phyloP scores from a whole-genome alignment of 306 rosid species.

The Chamaecrista fasciculata region DNA sequence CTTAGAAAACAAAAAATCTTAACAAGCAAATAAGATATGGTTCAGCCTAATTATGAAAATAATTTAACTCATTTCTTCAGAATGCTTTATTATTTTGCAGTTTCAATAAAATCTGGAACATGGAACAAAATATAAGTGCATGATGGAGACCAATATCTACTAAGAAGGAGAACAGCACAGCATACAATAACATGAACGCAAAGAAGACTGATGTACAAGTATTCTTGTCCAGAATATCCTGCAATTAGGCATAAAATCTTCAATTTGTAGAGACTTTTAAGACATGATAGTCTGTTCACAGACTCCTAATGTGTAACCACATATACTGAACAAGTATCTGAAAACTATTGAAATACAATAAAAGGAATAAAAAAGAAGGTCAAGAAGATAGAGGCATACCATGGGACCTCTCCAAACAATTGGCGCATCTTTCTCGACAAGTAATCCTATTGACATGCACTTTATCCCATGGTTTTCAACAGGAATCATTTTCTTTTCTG shows the following conservation, averaged over 20 bases:
- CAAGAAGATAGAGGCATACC: constrained; percentile 52
- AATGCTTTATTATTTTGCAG: not conserved
- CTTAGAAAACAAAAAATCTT: not conserved
- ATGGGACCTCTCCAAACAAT: constrained; percentile 99
- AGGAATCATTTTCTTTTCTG: constrained; percentile 94
- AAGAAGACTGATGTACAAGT: not conserved
- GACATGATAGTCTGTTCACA: not conserved
- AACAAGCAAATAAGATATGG: not conserved
- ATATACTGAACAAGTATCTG: not conserved
- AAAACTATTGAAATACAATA: not conserved
- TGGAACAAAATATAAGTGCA: not conserved
- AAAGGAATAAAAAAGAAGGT: not conserved
- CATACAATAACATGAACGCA: not conserved
- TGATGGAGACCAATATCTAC: not conserved
- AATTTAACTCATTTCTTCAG: not conserved
- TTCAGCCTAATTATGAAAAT: not conserved
- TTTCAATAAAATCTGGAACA: not conserved
- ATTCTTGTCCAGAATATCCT: not conserved
- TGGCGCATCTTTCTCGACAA: constrained; percentile 86
- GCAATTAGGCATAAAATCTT: not conserved
- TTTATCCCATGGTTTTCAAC: constrained; percentile 83
- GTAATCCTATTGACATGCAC: constrained; percentile 96
- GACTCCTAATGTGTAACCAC: not conserved
- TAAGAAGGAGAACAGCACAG: not conserved
- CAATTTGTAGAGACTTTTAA: not conserved